Conservation (phyloP, 164 flowering plant genomes). For the Magnolia kwangsiensis region DNA sequence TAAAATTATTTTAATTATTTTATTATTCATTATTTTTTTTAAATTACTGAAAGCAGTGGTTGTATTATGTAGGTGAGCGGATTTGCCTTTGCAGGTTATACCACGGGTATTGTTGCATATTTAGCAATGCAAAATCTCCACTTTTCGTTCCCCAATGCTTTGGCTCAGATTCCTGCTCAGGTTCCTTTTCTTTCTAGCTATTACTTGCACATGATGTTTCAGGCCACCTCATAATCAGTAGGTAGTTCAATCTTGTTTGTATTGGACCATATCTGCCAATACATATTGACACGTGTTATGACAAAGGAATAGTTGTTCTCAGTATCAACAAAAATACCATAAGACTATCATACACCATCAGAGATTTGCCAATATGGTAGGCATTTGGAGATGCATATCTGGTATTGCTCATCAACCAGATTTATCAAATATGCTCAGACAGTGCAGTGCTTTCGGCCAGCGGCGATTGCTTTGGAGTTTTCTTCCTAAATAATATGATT, state of each 20-base stretch:
- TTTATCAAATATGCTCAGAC: neutral
- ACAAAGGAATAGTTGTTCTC: too few relatives aligned
- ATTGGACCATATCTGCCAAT: neutral
- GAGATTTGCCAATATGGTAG: neutral
- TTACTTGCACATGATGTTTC: constrained; percentile 2
- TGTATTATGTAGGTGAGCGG: constrained; percentile 74
- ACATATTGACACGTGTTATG: neutral
- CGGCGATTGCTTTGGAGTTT: neutral
- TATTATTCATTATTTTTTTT: too few relatives aligned
- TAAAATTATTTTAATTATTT: neutral
- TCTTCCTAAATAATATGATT: neutral
- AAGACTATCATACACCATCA: neutral
- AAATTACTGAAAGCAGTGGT: neutral
- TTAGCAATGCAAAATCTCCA: constrained; percentile 61
- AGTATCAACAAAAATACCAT: too few relatives aligned
- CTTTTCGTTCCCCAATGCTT: constrained; percentile 49
- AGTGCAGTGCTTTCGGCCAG: neutral
- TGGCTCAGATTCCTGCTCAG: constrained; percentile 31
- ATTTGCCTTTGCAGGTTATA: constrained; percentile 94
- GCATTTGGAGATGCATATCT: neutral
- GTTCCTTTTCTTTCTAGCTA: constrained; percentile 25
- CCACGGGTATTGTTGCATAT: constrained; percentile 87
- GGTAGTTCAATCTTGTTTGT: neutral
- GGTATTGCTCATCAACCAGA: neutral
- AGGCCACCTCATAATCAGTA: neutral